A percentile compares a stretch with the other conserved stretches of the same genome.
These are phyloP conservation scores for Phytopythium helicoides DNA, from an alignment of 352 stramenopile genomes.

Conservation along the genomic window DNA sequence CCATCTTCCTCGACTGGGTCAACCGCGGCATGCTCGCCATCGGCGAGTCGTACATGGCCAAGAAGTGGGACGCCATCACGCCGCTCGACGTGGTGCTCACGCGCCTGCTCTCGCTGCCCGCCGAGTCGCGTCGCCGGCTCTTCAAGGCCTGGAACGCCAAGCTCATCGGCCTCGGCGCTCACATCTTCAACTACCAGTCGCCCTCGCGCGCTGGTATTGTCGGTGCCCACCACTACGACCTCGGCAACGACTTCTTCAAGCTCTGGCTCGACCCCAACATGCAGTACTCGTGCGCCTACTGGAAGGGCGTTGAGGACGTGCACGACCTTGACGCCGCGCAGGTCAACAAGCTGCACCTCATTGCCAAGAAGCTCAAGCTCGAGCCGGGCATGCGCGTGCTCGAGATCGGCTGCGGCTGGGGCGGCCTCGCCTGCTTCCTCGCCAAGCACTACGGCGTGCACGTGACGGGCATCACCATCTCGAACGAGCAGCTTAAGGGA, in stretches of 20 bases:
- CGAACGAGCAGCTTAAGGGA: slow-evolving; percentile 88
- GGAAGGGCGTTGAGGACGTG: slow-evolving; percentile 67
- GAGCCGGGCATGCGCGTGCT: slow-evolving; percentile 82
- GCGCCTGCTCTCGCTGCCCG: slow-evolving; percentile 61
- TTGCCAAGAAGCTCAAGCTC: slow-evolving; percentile 86
- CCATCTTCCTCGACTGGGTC: slow-evolving; percentile 87
- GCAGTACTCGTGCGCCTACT: slow-evolving; percentile 88
- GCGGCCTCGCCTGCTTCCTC: slow-evolving; percentile 84
- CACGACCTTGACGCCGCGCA: slow-evolving; percentile 82
- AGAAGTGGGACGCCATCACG: slow-evolving; percentile 84
- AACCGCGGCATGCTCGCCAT: slow-evolving; percentile 83
- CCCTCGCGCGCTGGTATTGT: slow-evolving; percentile 79
- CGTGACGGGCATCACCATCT: slow-evolving; percentile 90
- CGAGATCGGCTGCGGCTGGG: slow-evolving; percentile 89
- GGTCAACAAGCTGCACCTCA: slow-evolving; percentile 85
- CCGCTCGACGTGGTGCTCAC: slow-evolving; percentile 78
- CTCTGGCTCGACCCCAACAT: slow-evolving; percentile 86
- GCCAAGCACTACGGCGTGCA: slow-evolving; percentile 86
- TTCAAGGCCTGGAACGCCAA: slow-evolving; percentile 89
- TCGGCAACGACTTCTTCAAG: slow-evolving; percentile 90
- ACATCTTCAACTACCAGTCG: slow-evolving; percentile 88
- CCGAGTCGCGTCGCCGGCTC: slow-evolving; percentile 77
- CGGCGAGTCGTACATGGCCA: slow-evolving; percentile 87
- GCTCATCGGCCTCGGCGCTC: slow-evolving; percentile 66
- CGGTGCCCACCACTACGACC: slow-evolving; percentile 83